A percentile compares a stretch with the other conserved stretches of the same genome.
phyloP scores from a whole-genome alignment of 805 yeast species.

The Metschnikowia colocasiae region DNA sequence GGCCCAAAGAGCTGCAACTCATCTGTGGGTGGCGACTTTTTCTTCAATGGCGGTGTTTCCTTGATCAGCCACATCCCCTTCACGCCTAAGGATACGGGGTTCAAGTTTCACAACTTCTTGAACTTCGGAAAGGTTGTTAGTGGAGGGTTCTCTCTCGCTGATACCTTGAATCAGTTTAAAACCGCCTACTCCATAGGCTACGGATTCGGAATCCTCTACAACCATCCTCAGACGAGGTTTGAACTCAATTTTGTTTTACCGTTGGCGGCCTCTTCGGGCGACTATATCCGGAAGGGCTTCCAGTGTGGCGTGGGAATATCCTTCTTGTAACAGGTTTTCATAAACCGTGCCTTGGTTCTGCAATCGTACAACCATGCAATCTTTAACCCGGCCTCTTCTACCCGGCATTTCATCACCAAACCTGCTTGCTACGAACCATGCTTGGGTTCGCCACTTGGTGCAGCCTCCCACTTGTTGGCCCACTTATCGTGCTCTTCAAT shows the following conservation, averaged over 20 bases:
- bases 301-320: slow-evolving; percentile 61
- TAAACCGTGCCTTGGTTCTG: too few species aligned
- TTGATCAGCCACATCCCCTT: slow-evolving; percentile 43
- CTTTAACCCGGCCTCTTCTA: too few species aligned
- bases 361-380: too few species aligned
- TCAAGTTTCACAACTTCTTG: slow-evolving; percentile 46
- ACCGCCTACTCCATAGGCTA: slow-evolving; percentile 33
- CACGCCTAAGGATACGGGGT: slow-evolving; percentile 39
- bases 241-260: slow-evolving; percentile 57
- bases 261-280: slow-evolving; percentile 41
- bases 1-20: slow-evolving; percentile 53
- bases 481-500: slow-evolving; percentile 59
- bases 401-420: too few species aligned
- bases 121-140: slow-evolving; percentile 44
- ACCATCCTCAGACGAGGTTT: slow-evolving; percentile 56
- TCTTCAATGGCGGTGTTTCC: slow-evolving; percentile 45
- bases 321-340: slow-evolving; percentile 36
- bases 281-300: slow-evolving; percentile 47
- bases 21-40: slow-evolving; percentile 52
- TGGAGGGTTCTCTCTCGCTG: slow-evolving; percentile 7
- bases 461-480: slow-evolving; percentile 34
- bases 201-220: slow-evolving; percentile 51
- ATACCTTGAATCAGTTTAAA: slow-evolving; percentile 13
- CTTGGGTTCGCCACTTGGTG: too few species aligned
- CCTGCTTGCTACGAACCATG: too few species aligned